These are phyloP conservation scores for Blastocystis sp. DNA, from an alignment of 352 stramenopile genomes.

Conservation along the genomic window DNA sequence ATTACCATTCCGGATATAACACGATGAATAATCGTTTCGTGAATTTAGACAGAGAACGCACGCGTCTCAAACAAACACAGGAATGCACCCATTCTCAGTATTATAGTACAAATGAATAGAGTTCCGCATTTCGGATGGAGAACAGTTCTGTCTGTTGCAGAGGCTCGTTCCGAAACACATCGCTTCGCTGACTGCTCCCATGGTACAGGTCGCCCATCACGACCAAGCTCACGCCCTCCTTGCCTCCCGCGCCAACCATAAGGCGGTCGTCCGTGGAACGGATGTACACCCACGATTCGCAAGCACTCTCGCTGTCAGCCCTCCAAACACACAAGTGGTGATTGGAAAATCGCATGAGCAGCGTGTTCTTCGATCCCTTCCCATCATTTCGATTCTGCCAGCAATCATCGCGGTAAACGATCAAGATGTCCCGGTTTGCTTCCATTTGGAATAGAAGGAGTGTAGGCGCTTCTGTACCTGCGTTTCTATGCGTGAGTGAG, in stretches of 20 bases:
- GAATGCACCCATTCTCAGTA: no score
- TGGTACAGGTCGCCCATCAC: not conserved
- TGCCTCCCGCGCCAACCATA: conserved; percentile 25
- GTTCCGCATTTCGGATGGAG: not conserved
- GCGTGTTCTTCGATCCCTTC: not conserved
- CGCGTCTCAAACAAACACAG: no score
- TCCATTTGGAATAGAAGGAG: not conserved
- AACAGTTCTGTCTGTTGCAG: not conserved
- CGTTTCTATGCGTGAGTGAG: no score
- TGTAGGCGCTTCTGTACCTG: not conserved
- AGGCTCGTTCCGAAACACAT: conserved; percentile 12
- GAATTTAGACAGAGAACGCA: no score
- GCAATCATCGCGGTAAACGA: conserved; percentile 7
- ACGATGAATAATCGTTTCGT: no score
- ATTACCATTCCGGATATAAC: no score
- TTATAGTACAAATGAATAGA: conserved; percentile 6
- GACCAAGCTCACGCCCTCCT: not conserved
- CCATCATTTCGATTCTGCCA: conserved; percentile 25
- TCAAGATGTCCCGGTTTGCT: not conserved
- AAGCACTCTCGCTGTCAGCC: not conserved
- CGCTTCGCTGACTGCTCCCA: not conserved
- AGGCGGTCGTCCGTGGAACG: conserved; percentile 20
- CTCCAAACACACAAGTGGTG: not conserved
- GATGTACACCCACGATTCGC: conserved; percentile 6
- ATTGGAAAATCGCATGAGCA: not conserved